Evolutionary conservation across 176 grass and related monocot species (phyloP).

Genomic region (Musa beccarii): DNA sequence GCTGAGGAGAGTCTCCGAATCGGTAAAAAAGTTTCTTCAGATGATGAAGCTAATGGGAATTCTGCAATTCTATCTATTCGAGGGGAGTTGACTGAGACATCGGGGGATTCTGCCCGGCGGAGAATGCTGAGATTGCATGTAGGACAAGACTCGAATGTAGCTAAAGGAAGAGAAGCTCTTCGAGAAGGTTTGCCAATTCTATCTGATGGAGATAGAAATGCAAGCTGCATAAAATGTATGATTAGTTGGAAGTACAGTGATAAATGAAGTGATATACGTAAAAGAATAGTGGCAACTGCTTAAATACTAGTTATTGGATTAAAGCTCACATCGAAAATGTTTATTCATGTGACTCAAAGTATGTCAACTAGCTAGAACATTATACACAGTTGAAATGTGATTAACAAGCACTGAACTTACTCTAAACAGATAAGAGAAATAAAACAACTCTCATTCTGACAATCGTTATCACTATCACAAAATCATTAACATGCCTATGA

Average conservation of each 20-base stretch:
- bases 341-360: not conserved
- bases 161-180: constrained; percentile 45
- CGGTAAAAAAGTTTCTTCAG: constrained; percentile 31
- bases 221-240: not conserved
- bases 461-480: too few relatives aligned
- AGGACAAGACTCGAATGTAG: constrained; percentile 27
- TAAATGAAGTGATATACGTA: not conserved
- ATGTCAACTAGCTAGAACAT: not conserved
- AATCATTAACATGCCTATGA: too few relatives aligned
- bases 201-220: constrained; percentile 13
- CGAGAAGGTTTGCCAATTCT: constrained; percentile 21
- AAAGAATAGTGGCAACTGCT: not conserved
- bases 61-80: constrained; percentile 80
- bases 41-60: constrained; percentile 66
- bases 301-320: constrained; percentile 8
- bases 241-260: not conserved
- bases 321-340: not conserved
- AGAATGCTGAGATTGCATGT: constrained; percentile 24
- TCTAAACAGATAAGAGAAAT: not conserved
- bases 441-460: not conserved
- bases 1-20: constrained; percentile 21
- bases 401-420: not conserved
- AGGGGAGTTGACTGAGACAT: constrained; percentile 81
- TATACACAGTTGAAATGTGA: not conserved
- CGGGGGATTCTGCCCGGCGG: constrained; percentile 50